phyloP scores from a whole-genome alignment of 2,329 filamentous ascomycete species.

The Colletotrichum acutatum region DNA sequence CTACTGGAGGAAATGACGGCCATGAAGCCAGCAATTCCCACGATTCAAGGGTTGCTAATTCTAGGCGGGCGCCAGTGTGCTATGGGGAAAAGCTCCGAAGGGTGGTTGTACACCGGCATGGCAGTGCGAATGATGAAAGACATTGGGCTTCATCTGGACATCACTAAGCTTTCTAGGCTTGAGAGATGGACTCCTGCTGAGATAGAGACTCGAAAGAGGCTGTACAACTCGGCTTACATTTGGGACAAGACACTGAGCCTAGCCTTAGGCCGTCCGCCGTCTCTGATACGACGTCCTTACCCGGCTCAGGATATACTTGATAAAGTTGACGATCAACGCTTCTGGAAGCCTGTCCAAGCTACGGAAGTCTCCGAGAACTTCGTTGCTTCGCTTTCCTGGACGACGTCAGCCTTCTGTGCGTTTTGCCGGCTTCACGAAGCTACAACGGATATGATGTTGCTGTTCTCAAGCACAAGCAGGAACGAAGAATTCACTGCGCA shows the following conservation, averaged over 20 bases:
- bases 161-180: constrained; percentile 24
- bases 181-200: constrained; percentile 38
- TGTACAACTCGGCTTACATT: constrained; percentile 39
- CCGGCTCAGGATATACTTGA: constrained; percentile 32
- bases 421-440: constrained; percentile 35
- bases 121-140: constrained; percentile 39
- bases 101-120: constrained; percentile 40
- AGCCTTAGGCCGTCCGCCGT: constrained; percentile 34
- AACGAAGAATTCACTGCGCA: constrained; percentile 14
- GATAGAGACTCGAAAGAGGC: constrained; percentile 36
- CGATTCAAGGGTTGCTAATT: constrained; percentile 36
- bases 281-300: constrained; percentile 25
- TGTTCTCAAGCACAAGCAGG: constrained; percentile 25
- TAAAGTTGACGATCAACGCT: constrained; percentile 34
- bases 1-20: constrained; percentile 28
- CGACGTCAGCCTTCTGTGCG: constrained; percentile 32
- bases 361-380: constrained; percentile 15
- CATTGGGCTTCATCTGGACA: constrained; percentile 38
- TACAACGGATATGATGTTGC: constrained; percentile 37
- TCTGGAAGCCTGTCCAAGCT: constrained; percentile 33
- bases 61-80: constrained; percentile 38
- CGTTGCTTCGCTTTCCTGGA: constrained; percentile 5
- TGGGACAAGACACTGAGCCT: constrained; percentile 40
- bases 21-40: constrained; percentile 25
- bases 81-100: constrained; percentile 36